These are phyloP conservation scores for Saccharomyces hybrid DNA, from an alignment of 1,139 yeast species.

Conservation along the genomic window DNA sequence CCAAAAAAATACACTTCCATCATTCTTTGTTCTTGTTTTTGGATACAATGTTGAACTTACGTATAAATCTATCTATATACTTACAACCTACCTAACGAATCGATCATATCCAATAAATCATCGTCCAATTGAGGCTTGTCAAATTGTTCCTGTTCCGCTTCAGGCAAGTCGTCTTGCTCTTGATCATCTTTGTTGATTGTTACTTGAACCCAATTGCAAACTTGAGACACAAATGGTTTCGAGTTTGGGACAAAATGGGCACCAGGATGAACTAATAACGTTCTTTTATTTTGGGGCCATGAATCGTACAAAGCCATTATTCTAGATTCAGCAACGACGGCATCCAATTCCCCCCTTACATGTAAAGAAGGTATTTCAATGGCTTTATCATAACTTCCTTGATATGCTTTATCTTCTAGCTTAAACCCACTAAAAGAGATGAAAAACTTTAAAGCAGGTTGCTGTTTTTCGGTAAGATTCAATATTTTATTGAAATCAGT, in stretches of 20 bases:
- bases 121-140: constrained; percentile 19
- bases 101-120: constrained; percentile 26
- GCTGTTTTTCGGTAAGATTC: constrained; percentile 24
- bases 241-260: constrained; percentile 86
- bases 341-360: constrained; percentile 78
- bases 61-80: too few species aligned
- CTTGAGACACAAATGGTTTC: constrained; percentile 50
- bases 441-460: constrained; percentile 55
- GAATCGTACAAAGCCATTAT: constrained; percentile 49
- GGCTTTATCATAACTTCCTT: constrained; percentile 36
- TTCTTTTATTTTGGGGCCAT: constrained; percentile 40
- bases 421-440: constrained; percentile 73
- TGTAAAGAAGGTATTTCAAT: constrained; percentile 58
- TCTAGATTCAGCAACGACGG: constrained; percentile 75
- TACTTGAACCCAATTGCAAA: constrained; percentile 47
- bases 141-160: not conserved
- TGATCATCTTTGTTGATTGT: not conserved
- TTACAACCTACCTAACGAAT: constrained; percentile 22
- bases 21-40: not conserved
- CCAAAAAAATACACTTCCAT: not conserved
- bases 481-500: constrained; percentile 36
- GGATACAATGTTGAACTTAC: not conserved
- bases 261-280: constrained; percentile 66
- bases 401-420: constrained; percentile 47
- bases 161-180: not conserved